phyloP scores from a whole-genome alignment of 164 flowering plant genomes.

The Euptelea pleiosperma region DNA sequence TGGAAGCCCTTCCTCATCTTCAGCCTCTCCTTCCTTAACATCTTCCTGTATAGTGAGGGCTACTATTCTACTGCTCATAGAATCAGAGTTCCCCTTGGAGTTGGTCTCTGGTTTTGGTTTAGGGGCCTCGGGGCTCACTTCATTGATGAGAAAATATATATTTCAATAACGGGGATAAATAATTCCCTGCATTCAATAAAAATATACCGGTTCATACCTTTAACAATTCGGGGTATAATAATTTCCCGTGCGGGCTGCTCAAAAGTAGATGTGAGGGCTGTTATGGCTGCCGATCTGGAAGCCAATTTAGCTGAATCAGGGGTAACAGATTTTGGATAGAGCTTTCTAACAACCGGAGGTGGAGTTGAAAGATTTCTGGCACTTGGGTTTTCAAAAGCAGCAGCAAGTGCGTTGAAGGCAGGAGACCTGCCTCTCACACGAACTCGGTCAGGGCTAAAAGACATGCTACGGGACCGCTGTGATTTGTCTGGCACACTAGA shows the following conservation, averaged over 20 bases:
- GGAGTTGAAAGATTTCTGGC: conserved; percentile 95
- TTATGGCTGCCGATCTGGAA: conserved; percentile 71
- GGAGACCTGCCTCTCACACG: conserved; percentile 99
- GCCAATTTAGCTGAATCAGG: conserved; percentile 59
- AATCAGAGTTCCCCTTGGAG: conserved; percentile 43
- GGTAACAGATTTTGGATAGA: conserved; percentile 79
- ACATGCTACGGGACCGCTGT: conserved; percentile 94
- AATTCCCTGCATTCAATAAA: background rate
- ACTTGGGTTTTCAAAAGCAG: conserved; percentile 78
- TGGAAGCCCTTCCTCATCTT: conserved; percentile 84
- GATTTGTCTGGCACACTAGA: conserved; percentile 89
- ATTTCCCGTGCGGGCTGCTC: conserved; percentile 50
- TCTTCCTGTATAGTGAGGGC: conserved; percentile 75
- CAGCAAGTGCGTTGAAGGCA: conserved; percentile 92
- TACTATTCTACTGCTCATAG: conserved; percentile 52
- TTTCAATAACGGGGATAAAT: background rate
- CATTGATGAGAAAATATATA: conserved; percentile 12
- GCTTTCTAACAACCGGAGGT: conserved; percentile 82
- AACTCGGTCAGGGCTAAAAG: conserved; percentile 95
- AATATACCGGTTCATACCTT: conserved; percentile 40
- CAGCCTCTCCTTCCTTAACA: conserved; percentile 82
- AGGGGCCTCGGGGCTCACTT: conserved; percentile 44
- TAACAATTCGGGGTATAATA: conserved; percentile 47
- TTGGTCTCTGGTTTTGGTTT: conserved; percentile 44
- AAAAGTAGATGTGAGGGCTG: conserved; percentile 61